Evolutionary conservation across 1,139 yeast genomes (phyloP).

Genomic region (Hanseniaspora uvarum): DNA sequence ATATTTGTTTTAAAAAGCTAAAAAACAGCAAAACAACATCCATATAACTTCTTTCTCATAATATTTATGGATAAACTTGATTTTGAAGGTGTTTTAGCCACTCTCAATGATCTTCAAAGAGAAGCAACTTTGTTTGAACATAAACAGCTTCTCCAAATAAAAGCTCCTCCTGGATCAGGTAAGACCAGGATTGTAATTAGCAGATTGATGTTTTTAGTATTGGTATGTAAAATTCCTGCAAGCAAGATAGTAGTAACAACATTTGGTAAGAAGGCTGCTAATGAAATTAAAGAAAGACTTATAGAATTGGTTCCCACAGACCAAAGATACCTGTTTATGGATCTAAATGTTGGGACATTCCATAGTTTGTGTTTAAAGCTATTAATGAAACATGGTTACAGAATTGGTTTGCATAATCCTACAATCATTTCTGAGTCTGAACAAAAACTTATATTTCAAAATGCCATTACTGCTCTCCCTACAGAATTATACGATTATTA

Average conservation of each 20-base stretch:
- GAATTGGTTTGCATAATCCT: constrained; percentile 41
- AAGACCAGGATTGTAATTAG: constrained; percentile 74
- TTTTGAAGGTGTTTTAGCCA: background rate
- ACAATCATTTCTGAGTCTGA: constrained; percentile 63
- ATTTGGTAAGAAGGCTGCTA: constrained; percentile 83
- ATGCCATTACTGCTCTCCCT: constrained; percentile 35
- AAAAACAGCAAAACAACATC: background rate
- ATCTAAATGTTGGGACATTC: constrained; percentile 62
- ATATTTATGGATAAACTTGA: background rate
- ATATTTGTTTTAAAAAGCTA: too few relatives aligned
- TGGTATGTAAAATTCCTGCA: constrained; percentile 45
- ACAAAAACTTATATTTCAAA: constrained; percentile 40
- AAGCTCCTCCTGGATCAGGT: constrained; percentile 91
- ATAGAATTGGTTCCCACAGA: constrained; percentile 36
- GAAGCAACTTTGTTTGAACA: constrained; percentile 53
- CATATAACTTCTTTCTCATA: too few relatives aligned
- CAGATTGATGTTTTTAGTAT: constrained; percentile 60
- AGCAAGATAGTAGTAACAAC: constrained; percentile 68
- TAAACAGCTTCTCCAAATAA: constrained; percentile 50
- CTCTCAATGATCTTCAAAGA: constrained; percentile 48
- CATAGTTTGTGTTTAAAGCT: constrained; percentile 67
- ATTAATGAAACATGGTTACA: constrained; percentile 46
- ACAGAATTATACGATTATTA: constrained; percentile 30
- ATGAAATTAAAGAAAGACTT: constrained; percentile 59
- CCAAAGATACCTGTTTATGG: constrained; percentile 32